A percentile compares a stretch with the other conserved stretches of the same genome.
phyloP scores from a whole-genome alignment of 306 rosid species.

The Cicer judaicum region DNA sequence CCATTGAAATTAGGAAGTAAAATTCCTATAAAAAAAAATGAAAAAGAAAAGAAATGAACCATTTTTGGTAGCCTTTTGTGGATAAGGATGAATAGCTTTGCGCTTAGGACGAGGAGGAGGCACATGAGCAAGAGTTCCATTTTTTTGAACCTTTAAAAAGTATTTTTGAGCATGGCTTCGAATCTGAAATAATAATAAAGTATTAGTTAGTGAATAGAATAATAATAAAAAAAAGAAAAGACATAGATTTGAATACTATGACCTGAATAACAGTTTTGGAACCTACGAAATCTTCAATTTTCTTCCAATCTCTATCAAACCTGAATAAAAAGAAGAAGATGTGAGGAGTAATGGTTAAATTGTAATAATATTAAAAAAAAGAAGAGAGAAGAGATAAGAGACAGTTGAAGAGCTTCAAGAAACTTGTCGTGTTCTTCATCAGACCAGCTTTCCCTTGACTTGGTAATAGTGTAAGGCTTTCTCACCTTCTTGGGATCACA shows the following conservation, averaged over 20 bases:
- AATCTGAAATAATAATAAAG: slow-evolving; percentile 53
- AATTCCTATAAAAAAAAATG: neutral
- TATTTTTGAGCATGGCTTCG: slow-evolving; percentile 95
- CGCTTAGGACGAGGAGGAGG: slow-evolving; percentile 99
- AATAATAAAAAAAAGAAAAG: neutral
- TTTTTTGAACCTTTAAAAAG: slow-evolving; percentile 90
- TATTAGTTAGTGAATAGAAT: slow-evolving; percentile 16
- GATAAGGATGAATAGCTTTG: slow-evolving; percentile 93
- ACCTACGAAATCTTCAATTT: slow-evolving; percentile 95
- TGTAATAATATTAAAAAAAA: neutral
- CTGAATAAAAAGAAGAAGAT: slow-evolving; percentile 45
- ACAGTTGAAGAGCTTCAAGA: slow-evolving; percentile 96
- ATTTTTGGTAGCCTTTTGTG: slow-evolving; percentile 90
- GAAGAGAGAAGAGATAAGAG: slow-evolving; percentile 28
- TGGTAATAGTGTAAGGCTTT: slow-evolving; percentile 93
- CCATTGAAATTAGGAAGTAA: no score
- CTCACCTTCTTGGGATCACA: slow-evolving; percentile 68
- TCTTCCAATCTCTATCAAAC: slow-evolving; percentile 98
- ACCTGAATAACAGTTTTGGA: slow-evolving; percentile 96
- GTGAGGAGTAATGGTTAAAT: neutral
- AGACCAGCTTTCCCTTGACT: slow-evolving; percentile 97
- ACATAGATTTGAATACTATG: neutral
- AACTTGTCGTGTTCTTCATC: slow-evolving; percentile 96
- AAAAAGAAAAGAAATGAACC: slow-evolving; percentile 47
- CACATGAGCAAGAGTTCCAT: slow-evolving; percentile 82